Base-by-base conservation (phyloP, 495 filamentous ascomycete species). In the Mycothermus thermophilus region DNA sequence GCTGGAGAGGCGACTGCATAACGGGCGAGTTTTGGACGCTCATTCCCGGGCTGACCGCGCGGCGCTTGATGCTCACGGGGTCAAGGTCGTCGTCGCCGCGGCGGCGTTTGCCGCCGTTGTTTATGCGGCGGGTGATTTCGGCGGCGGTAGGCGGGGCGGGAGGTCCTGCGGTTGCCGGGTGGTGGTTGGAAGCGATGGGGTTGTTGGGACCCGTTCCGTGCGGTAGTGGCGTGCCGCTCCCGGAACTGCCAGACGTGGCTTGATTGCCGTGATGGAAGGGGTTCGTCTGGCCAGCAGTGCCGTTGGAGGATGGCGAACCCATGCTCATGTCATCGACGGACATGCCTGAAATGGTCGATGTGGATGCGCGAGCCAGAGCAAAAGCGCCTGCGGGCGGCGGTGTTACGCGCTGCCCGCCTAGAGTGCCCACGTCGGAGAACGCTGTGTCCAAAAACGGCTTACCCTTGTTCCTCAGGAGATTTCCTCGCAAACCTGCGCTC, bases 1-100 rank as follows among this genome's bases (percentile, higher is more conserved):
- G 62, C 51, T 83, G 72, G 24, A 75, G 63, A 3, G 86, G 83
- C 22, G 77, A 83, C 54, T 93, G 80, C 60, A 88, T 69, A n/a
- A 90, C 69, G 0, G 87, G 87, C 35, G 79, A 86, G 53, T 86
- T 88, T 48, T 92, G 82, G 3, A 79, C 80, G 48, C 86, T 92
- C 68, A 93, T 74, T 11, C 90, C 83, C 4, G 90, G 90, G 26
- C 82, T 90, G 2, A 99, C 90, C 9, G 90, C 90, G 21, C 90
- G 73, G 13, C 90, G 72, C 58, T 99, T 99, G 62, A 99, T 82
- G 37, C 79, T 77, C 10, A 77, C 74, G 6, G 81, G 77, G 51
- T 96, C 87, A 38, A 93, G 81, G 43, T 93, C 84, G 50, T 96
- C 90, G 38, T 95, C 90, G 12, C 3, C 29, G 16, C 13, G 13